A percentile compares a stretch with the other conserved stretches of the same genome.
Conservation (phyloP, 2,329 filamentous ascomycete species). For the Penicillium griseofulvum region DNA sequence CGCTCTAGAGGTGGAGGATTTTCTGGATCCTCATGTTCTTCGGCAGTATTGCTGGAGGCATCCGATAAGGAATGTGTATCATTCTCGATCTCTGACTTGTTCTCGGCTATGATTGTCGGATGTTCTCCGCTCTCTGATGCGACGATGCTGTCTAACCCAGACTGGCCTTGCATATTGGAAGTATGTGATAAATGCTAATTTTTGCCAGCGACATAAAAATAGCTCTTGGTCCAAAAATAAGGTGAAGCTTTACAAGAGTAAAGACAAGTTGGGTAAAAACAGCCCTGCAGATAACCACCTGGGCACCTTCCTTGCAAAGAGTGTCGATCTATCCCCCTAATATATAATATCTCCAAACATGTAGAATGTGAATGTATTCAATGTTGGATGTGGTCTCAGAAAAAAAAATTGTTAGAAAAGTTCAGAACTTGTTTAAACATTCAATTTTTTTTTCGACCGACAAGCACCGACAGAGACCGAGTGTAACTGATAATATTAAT, state of each 20-base stretch:
- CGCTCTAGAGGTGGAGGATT: constrained; percentile 12
- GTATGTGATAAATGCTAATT: not conserved
- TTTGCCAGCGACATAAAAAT: not conserved
- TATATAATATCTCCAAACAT: not conserved
- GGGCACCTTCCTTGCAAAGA: not conserved
- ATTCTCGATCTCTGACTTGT: constrained; percentile 10
- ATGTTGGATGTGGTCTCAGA: not conserved
- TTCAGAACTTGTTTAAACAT: not conserved
- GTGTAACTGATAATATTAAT: not conserved
- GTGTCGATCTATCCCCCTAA: not conserved
- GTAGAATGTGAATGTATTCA: too few species aligned
- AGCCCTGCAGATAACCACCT: not conserved
- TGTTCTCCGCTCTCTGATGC: constrained; percentile 4
- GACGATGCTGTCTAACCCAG: not conserved
- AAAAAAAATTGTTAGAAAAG: not conserved
- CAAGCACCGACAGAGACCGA: constrained; percentile 19
- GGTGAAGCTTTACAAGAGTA: not conserved
- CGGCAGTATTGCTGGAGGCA: constrained; percentile 15
- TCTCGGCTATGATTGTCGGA: not conserved
- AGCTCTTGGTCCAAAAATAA: not conserved
- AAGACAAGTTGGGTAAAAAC: not conserved
- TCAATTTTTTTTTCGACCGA: constrained; percentile 7
- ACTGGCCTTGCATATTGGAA: constrained; percentile 5
- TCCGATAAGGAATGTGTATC: constrained; percentile 20
- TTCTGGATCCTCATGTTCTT: constrained; percentile 22